Evolutionary conservation across 2,329 filamentous ascomycete genomes (phyloP).

Genomic region (Rhynchosporium agropyri): DNA sequence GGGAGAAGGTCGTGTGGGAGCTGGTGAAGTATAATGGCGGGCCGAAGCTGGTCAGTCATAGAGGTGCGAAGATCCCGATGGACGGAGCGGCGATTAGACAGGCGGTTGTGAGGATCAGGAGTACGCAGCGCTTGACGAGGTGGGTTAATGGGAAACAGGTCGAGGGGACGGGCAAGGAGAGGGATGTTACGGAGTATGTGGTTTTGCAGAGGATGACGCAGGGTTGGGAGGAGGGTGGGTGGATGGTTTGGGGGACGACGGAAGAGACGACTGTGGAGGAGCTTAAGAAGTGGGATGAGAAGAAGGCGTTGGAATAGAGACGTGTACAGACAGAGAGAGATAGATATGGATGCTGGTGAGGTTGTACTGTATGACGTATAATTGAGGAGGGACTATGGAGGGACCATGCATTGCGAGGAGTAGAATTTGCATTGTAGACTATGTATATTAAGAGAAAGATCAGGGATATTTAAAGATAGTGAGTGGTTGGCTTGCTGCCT

Average conservation of each 20-base stretch:
- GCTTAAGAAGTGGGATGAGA: slow-evolving; percentile 30
- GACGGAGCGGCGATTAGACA: slow-evolving; percentile 53
- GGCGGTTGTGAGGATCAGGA: slow-evolving; percentile 62
- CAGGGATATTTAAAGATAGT: neutral
- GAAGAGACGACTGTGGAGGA: slow-evolving; percentile 52
- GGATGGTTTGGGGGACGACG: slow-evolving; percentile 68
- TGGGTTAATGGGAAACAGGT: slow-evolving; percentile 41
- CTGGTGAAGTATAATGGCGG: slow-evolving; percentile 53
- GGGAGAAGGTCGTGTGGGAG: slow-evolving; percentile 55
- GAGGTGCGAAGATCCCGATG: slow-evolving; percentile 51
- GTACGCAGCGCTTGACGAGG: slow-evolving; percentile 56
- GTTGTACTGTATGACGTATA: neutral
- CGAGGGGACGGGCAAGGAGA: slow-evolving; percentile 51
- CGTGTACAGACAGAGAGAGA: neutral
- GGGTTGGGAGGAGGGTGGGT: slow-evolving; percentile 50
- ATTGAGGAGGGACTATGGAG: neutral
- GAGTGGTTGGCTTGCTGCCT: neutral
- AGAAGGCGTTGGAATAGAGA: neutral
- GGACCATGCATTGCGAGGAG: neutral
- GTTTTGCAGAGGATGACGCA: slow-evolving; percentile 58
- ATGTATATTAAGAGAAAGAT: slow-evolving; percentile 8
- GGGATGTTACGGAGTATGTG: slow-evolving; percentile 64
- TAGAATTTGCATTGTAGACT: neutral
- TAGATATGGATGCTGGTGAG: neutral
- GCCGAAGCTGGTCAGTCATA: slow-evolving; percentile 51